These are phyloP conservation scores for Paecilomyces formosus DNA, from an alignment of 2,329 filamentous ascomycete genomes.

Conservation along the genomic window DNA sequence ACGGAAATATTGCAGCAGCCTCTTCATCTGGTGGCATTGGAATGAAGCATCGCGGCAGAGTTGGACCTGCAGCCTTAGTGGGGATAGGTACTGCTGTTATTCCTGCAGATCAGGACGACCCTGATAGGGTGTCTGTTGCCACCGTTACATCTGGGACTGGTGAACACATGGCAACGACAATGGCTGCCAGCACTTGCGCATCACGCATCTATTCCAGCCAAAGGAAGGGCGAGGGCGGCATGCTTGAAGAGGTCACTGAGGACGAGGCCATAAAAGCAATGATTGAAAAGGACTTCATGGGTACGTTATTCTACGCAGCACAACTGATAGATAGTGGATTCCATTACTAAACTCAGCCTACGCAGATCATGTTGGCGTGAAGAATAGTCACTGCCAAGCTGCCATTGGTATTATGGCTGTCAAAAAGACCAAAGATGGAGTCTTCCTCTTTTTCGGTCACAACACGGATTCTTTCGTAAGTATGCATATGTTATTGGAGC, in stretches of 20 bases:
- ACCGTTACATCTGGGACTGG: conserved; percentile 90
- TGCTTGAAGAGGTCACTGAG: conserved; percentile 60
- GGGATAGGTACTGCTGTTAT: conserved; percentile 86
- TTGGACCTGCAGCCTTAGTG: conserved; percentile 87
- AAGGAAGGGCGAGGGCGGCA: conserved; percentile 53
- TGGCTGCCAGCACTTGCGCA: conserved; percentile 81
- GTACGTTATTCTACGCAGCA: conserved; percentile 30
- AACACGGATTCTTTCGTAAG: conserved; percentile 77
- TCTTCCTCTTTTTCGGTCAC: conserved; percentile 87
- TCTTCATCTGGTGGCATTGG: conserved; percentile 97
- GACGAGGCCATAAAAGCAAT: conserved; percentile 72
- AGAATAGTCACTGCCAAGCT: conserved; percentile 68
- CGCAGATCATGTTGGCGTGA: conserved; percentile 68
- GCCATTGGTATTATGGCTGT: conserved; percentile 87
- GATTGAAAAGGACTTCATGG: conserved; percentile 85
- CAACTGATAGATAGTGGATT: background rate
- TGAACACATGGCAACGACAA: conserved; percentile 94
- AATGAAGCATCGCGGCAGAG: conserved; percentile 90
- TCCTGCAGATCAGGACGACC: conserved; percentile 65
- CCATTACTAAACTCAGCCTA: background rate
- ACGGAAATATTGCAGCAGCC: conserved; percentile 82
- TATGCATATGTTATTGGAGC: conserved; percentile 1
- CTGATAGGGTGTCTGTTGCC: conserved; percentile 63
- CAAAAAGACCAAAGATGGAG: conserved; percentile 70
- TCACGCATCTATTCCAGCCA: conserved; percentile 71